Conservation (phyloP, 2,329 filamentous ascomycete genomes). For the Blastomyces gilchristii region DNA sequence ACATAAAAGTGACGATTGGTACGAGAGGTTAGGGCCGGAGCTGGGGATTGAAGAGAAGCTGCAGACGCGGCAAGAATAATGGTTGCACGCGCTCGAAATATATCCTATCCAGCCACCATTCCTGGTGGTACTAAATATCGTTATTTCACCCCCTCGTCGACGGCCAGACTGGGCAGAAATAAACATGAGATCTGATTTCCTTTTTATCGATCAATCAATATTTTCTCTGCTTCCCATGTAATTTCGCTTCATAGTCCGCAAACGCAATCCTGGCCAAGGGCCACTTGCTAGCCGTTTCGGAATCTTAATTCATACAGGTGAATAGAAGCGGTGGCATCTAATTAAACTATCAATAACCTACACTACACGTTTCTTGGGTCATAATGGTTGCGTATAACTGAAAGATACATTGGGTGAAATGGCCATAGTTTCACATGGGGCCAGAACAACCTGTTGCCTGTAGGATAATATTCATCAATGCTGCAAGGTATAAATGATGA, state of each 20-base stretch:
- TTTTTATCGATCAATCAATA: not conserved
- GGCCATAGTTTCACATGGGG: not conserved
- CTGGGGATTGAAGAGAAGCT: not conserved
- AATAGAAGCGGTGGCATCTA: not conserved
- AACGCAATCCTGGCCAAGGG: not conserved
- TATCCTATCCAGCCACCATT: not conserved
- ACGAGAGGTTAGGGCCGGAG: not conserved
- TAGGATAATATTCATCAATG: not conserved
- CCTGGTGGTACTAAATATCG: not conserved
- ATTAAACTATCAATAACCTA: too few relatives aligned
- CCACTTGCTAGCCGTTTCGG: not conserved
- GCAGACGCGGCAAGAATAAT: not conserved
- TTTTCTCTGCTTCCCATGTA: not conserved
- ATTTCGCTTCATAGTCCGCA: not conserved
- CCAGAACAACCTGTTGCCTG: not conserved
- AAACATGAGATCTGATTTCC: too few relatives aligned
- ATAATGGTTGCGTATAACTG: not conserved
- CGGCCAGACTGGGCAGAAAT: too few relatives aligned
- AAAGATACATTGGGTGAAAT: not conserved
- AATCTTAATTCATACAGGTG: not conserved
- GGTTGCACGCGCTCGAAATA: not conserved
- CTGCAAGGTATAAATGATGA: not conserved
- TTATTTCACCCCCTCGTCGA: too few relatives aligned
- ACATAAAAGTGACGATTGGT: not conserved
- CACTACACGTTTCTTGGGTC: too few relatives aligned